Percentiles rank a stretch among this genome's conserved stretches.
Evolutionary conservation across 2,329 filamentous ascomycete species (phyloP).

Genomic region (Aquanectria penicillioides): DNA sequence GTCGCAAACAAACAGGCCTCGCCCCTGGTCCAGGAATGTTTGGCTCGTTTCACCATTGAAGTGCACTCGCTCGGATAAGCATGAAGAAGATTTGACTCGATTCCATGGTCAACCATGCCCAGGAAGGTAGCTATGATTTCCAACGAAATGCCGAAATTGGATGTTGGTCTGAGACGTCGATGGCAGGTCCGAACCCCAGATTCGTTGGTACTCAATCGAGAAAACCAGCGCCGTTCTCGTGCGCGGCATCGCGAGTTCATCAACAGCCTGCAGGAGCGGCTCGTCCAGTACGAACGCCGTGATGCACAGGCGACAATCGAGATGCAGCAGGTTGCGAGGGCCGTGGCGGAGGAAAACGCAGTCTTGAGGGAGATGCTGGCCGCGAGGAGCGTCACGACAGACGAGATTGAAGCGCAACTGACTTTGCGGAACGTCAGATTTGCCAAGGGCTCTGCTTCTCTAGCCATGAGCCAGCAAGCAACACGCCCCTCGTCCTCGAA

Average conservation of each 20-base stretch:
- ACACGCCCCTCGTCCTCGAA: not conserved
- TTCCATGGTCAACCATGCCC: too few relatives aligned
- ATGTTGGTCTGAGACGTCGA: constrained; percentile 21
- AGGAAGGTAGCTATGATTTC: too few relatives aligned
- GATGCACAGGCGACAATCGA: constrained; percentile 53
- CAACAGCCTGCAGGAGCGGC: constrained; percentile 48
- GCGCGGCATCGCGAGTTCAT: constrained; percentile 53
- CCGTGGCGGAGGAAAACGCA: constrained; percentile 51
- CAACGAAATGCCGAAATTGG: too few relatives aligned
- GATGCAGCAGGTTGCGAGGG: constrained; percentile 55
- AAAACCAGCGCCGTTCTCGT: constrained; percentile 56
- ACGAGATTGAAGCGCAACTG: not conserved
- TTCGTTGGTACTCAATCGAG: constrained; percentile 33
- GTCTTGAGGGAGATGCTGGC: not conserved
- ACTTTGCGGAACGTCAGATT: not conserved
- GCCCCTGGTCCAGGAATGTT: too few relatives aligned
- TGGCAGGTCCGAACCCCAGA: not conserved
- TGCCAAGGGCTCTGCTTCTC: not conserved
- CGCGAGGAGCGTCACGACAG: not conserved
- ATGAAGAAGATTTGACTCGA: too few relatives aligned
- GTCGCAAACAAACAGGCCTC: too few relatives aligned
- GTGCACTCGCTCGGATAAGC: too few relatives aligned
- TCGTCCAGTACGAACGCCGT: constrained; percentile 49
- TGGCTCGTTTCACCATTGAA: too few relatives aligned
- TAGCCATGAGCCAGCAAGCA: not conserved